Percentiles rank a stretch among this genome's conserved stretches.
Evolutionary conservation across 805 yeast genomes (phyloP).

Genomic region (Candida alai): DNA sequence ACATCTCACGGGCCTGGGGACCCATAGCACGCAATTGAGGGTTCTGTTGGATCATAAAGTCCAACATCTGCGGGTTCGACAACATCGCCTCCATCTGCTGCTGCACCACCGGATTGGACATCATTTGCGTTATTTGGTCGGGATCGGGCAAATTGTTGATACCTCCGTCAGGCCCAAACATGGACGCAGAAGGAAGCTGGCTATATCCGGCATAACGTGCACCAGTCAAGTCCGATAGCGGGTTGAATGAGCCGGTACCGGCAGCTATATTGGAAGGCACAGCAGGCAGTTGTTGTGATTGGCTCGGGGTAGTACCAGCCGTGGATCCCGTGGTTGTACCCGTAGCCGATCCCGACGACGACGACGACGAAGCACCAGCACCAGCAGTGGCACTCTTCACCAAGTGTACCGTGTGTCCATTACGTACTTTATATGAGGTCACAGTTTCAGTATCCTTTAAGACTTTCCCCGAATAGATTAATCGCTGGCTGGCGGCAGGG

Average conservation of each 20-base stretch:
- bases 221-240: conserved; percentile 87
- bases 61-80: conserved; percentile 85
- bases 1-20: conserved; percentile 80
- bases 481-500: conserved; percentile 76
- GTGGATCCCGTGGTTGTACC: conserved; percentile 15
- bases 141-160: conserved; percentile 74
- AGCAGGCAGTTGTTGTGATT: conserved; percentile 10
- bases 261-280: conserved; percentile 82
- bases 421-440: conserved; percentile 72
- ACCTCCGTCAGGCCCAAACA: conserved; percentile 96
- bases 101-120: conserved; percentile 78
- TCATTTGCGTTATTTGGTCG: conserved; percentile 68
- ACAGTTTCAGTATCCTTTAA: conserved; percentile 79
- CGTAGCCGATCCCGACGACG: conserved; percentile 22
- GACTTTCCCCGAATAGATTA: conserved; percentile 92
- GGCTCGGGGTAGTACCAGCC: conserved; percentile 13
- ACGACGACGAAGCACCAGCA: conserved; percentile 19
- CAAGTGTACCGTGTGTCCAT: conserved; percentile 84
- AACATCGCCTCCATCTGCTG: conserved; percentile 80
- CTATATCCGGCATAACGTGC: conserved; percentile 94
- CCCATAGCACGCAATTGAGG: conserved; percentile 87
- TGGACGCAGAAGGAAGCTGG: conserved; percentile 78
- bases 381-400: conserved; percentile 70
- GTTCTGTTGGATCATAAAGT: conserved; percentile 71
- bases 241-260: conserved; percentile 86